Evolutionary conservation across 1,284 basidiomycete genomes (phyloP), one percentile per base, ranked within the genome.

Genomic region (Ceratobasidium sp.): DNA sequence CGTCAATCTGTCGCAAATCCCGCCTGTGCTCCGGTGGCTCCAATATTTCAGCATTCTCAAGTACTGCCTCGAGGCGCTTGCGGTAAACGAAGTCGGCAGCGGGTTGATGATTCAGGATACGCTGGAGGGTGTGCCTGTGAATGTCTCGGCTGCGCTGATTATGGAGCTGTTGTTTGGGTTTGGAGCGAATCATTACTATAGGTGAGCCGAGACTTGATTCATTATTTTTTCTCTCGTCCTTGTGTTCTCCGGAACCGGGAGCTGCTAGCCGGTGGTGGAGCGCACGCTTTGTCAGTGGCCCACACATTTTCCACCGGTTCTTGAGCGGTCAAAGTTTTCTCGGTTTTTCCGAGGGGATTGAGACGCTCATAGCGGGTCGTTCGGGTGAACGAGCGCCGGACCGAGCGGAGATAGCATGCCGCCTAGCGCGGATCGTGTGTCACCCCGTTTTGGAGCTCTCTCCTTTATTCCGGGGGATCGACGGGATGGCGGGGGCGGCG

Each of bases 151-250:
- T 0, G 83, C 81, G 61, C 79, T 96, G 75, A 95, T 97, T 77
- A 93, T 97, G 94, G 82, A 90, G 73, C 76, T 92, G 85, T 83
- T 96, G 30, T 97, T 96, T 78, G 94, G 93, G 1, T 96, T 96
- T 77, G 85, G 87, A 14, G 76, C 83, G 65, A 86, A 87, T 74
- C 89, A 90, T 75, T 96, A 94, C 78, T 95, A 94, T 78, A 83
- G 92, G 79, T 79, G 45, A 75, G 79, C 58, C 2, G 41, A 26
- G 23, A 30, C 6, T 48, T 30, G 18, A 39, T 39, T 14, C 36
- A 39, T 69, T 26, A 4, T 53, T 34, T 28, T 57, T 57, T 12
- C n/a, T n/a, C n/a, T n/a, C n/a, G n/a, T n/a, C n/a, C n/a, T n/a
- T n/a, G n/a, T n/a, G n/a, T n/a, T n/a, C n/a, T n/a, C n/a, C n/a